Evolutionary conservation across 1,139 yeast species (phyloP), one percentile per base, ranked within the genome.

Genomic region (Magnusiomyces suaveolens): DNA sequence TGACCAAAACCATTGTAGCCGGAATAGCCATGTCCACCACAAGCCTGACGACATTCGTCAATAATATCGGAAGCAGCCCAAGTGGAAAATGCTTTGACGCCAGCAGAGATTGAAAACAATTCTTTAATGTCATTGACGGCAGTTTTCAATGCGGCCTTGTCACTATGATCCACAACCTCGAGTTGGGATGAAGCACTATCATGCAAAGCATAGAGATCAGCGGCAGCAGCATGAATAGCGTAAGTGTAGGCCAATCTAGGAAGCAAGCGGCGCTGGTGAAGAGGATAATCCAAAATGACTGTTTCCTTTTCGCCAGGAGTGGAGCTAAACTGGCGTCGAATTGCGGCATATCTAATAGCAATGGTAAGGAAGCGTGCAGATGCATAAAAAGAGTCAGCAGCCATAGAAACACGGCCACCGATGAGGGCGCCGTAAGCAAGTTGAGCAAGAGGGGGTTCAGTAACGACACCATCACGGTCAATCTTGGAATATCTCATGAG

Each of bases 21-120:
- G 24, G 92, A 85, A 71, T 87, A 87, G 49, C 96, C 96, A 66
- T 86, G 95, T 48, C 96, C 96, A 71, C 96, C 96, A 73, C 95
- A 87, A 18, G 94, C 78, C 72, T 87, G 96, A 72, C 96, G 80
- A 59, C 87, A 77, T 72, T 87, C 88, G 66, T 86, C 94, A 65
- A 87, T 87, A 63, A 83, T 74, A 56, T 78, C 78, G 50, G 87
- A 81, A 41, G 86, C 79, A 52, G 82, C 75, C 96, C 96, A 87
- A 46, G 96, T 87, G 64, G 83, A 80, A 43, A 92, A 82, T 2
- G 95, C 87, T 70, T 87, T 87, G 69, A 87, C 77, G 48, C 94
- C 83, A 32, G 94, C 95, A 44, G 94, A 84, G 58, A 84, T 85
- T 50, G 86, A 82, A 69, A 87, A 87, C 60, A 87, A 74, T 55